phyloP scores from a whole-genome alignment of 805 yeast genomes.

The Saturnispora galanensis region DNA sequence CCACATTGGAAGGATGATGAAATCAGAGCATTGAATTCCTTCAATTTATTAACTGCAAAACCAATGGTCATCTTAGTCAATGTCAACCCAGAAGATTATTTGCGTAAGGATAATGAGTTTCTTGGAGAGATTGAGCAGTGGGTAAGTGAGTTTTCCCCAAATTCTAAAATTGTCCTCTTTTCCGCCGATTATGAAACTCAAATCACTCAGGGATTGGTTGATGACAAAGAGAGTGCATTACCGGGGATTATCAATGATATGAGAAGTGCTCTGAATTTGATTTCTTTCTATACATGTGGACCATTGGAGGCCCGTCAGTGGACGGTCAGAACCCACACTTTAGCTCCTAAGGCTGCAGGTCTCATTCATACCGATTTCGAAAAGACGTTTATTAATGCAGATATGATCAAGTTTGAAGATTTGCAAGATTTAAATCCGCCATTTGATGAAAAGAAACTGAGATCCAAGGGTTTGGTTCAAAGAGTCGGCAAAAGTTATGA shows the following conservation, averaged over 20 bases:
- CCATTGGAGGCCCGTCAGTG: constrained; percentile 96
- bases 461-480: constrained; percentile 79
- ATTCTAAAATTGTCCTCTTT: constrained; percentile 33
- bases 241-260: constrained; percentile 79
- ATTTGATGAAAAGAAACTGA: constrained; percentile 68
- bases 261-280: constrained; percentile 79
- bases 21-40: constrained; percentile 79
- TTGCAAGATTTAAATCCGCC: constrained; percentile 51
- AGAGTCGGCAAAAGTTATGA: constrained; percentile 92
- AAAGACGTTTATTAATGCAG: constrained; percentile 91
- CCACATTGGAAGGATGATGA: constrained; percentile 84
- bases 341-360: constrained; percentile 99
- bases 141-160: constrained; percentile 83
- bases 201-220: constrained; percentile 10
- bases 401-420: constrained; percentile 80
- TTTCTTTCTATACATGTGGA: constrained; percentile 94
- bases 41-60: constrained; percentile 87
- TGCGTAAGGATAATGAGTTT: constrained; percentile 83
- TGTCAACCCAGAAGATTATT: constrained; percentile 79
- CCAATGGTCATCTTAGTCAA: constrained; percentile 90
- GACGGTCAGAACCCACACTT: constrained; percentile 87
- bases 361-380: constrained; percentile 93
- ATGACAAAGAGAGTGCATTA: constrained; percentile 49
- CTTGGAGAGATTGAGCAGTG: constrained; percentile 75
- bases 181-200: constrained; percentile 27